A percentile compares a stretch with the other conserved stretches of the same genome.
Evolutionary conservation across 495 filamentous ascomycete genomes (phyloP).

Genomic region (Polyplosphaeria fusca): DNA sequence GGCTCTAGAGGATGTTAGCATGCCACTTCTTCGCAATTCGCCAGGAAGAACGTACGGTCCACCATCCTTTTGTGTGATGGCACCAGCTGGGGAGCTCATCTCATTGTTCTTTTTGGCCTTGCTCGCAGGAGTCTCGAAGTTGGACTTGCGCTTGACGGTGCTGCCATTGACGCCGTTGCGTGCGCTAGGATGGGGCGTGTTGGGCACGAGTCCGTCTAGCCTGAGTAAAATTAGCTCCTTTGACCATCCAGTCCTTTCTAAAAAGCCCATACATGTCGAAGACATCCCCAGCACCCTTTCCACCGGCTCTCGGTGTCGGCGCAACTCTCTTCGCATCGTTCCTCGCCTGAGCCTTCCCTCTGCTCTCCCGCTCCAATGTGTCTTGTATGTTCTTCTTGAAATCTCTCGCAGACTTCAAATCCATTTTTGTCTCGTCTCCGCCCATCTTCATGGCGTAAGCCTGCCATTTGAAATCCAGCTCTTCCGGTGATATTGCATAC

Average conservation of each 20-base stretch:
- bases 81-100: constrained; percentile 48
- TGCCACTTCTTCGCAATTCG: too few relatives aligned
- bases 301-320: constrained; percentile 63
- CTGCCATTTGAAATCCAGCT: constrained; percentile 97
- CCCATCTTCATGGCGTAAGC: constrained; percentile 93
- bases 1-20: constrained; percentile 42
- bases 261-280: constrained; percentile 70
- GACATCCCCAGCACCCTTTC: constrained; percentile 62
- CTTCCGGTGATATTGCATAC: constrained; percentile 70
- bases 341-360: constrained; percentile 56
- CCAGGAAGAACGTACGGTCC: constrained; percentile 32
- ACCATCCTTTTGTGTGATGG: constrained; percentile 34
- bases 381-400: constrained; percentile 89
- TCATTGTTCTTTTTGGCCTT: constrained; percentile 50
- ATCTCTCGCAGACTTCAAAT: constrained; percentile 62
- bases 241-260: constrained; percentile 16
- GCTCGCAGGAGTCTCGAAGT: constrained; percentile 56
- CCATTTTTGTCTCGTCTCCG: constrained; percentile 65
- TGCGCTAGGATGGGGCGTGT: constrained; percentile 56
- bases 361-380: constrained; percentile 67
- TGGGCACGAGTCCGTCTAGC: constrained; percentile 74
- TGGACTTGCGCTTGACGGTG: constrained; percentile 59
- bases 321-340: constrained; percentile 61
- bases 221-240: constrained; percentile 42
- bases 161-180: constrained; percentile 51